phyloP scores from a whole-genome alignment of 768 basidiomycete genomes.

The Mycena vitilis region DNA sequence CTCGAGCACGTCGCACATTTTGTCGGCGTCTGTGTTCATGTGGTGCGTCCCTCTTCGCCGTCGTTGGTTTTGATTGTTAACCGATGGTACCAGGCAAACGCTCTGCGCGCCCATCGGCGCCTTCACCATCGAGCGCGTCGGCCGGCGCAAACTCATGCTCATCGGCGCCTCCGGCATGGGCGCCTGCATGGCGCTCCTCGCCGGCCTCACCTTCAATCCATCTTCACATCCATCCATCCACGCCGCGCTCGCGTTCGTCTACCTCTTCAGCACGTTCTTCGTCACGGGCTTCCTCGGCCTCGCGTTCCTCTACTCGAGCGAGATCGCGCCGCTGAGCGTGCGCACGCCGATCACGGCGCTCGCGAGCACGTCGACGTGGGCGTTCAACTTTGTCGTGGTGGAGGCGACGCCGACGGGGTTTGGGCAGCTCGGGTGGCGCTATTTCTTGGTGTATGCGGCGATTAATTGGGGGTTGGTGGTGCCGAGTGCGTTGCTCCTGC shows the following conservation, averaged over 20 bases:
- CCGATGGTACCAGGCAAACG: constrained; percentile 24
- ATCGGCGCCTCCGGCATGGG: constrained; percentile 36
- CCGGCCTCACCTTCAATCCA: constrained; percentile 27
- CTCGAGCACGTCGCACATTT: constrained; percentile 27
- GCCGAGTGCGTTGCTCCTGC: constrained; percentile 29
- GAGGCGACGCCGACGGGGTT: constrained; percentile 38
- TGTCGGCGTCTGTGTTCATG: constrained; percentile 32
- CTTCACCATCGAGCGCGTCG: constrained; percentile 34
- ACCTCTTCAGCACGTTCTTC: constrained; percentile 34
- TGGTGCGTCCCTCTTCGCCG: constrained; percentile 13
- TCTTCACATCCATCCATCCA: constrained; percentile 33
- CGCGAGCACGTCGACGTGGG: constrained; percentile 34
- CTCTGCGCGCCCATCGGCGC: constrained; percentile 35
- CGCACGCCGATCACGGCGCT: constrained; percentile 36
- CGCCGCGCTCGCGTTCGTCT: constrained; percentile 36
- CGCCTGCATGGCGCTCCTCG: constrained; percentile 33
- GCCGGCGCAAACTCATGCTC: constrained; percentile 35
- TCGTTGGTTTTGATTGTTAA: background rate
- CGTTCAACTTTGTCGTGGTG: constrained; percentile 35
- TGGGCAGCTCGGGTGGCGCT: constrained; percentile 27
- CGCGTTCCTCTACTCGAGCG: constrained; percentile 36
- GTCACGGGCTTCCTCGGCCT: constrained; percentile 36
- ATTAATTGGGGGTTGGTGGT: constrained; percentile 36
- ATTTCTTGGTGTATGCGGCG: constrained; percentile 34
- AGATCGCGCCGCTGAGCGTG: constrained; percentile 34